Evolutionary conservation across 2,329 filamentous ascomycete species (phyloP).

Genomic region (Epichloe gansuensis): DNA sequence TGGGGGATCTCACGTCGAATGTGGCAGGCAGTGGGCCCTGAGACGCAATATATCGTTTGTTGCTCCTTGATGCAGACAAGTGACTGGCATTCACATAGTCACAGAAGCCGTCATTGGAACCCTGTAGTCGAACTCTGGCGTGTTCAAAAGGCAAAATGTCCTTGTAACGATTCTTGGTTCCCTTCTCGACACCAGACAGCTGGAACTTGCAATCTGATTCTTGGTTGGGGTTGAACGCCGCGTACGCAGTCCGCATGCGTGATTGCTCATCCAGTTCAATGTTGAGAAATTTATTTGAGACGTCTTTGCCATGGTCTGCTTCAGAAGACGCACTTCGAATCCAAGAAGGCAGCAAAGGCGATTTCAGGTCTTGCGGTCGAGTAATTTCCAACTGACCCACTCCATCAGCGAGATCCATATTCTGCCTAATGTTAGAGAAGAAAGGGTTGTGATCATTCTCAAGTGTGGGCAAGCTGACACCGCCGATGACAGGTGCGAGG

Average conservation of each 20-base stretch:
- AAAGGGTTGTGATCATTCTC: conserved; percentile 70
- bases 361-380: conserved; percentile 32
- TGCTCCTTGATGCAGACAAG: conserved; percentile 63
- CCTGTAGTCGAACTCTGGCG: conserved; percentile 67
- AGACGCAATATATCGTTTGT: conserved; percentile 90
- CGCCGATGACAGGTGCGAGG: conserved; percentile 67
- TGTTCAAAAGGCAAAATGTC: conserved; percentile 97
- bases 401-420: conserved; percentile 86
- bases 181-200: conserved; percentile 87
- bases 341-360: conserved; percentile 58
- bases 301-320: conserved; percentile 61
- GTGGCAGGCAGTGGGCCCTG: conserved; percentile 89
- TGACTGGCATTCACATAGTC: conserved; percentile 96
- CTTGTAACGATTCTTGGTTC: conserved; percentile 92
- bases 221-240: conserved; percentile 31
- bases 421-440: conserved; percentile 91
- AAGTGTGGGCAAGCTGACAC: conserved; percentile 65
- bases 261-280: conserved; percentile 79
- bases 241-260: conserved; percentile 75
- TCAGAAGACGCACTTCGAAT: conserved; percentile 53
- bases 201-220: conserved; percentile 37
- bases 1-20: conserved; percentile 55
- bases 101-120: conserved; percentile 53
- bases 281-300: conserved; percentile 69
- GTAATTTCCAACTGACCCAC: conserved; percentile 66